Percentiles rank a stretch among this genome's conserved stretches.
These are phyloP conservation scores for Chloromonas sp. DNA, from an alignment of 163 green algal species.

Conservation along the genomic window DNA sequence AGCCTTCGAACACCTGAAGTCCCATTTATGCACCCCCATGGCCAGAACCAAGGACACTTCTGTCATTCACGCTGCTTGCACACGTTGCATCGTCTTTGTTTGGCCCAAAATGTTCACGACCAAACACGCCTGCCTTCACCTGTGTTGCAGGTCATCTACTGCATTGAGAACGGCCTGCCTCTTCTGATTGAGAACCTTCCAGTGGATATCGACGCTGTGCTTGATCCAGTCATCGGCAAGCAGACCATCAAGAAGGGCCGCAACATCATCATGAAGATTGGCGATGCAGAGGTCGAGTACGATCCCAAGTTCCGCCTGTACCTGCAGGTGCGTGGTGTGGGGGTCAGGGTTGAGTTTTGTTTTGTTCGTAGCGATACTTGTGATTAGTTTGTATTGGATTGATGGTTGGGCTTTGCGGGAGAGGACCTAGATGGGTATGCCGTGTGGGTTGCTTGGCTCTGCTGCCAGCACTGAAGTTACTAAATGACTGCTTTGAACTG, in stretches of 20 bases:
- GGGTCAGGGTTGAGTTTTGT: no score
- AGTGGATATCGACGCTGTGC: conserved; percentile 81
- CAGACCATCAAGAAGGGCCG: conserved; percentile 69
- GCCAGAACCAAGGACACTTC: background rate
- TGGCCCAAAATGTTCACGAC: no score
- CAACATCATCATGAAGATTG: conserved; percentile 78
- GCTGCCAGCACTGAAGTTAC: no score
- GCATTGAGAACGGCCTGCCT: conserved; percentile 64
- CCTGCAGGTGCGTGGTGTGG: conserved; percentile 17
- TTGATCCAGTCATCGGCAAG: conserved; percentile 83
- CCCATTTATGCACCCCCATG: background rate
- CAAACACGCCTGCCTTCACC: no score
- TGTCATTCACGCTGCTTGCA: no score
- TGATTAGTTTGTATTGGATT: no score
- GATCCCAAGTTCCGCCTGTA: conserved; percentile 70
- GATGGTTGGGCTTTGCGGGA: no score
- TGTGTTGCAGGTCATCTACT: conserved; percentile 29
- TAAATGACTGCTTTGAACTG: no score
- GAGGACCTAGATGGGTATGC: no score
- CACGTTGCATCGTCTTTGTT: no score
- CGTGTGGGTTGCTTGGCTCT: no score
- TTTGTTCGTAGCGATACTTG: no score
- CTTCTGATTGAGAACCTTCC: conserved; percentile 87
- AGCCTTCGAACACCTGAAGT: background rate
- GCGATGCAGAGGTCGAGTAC: conserved; percentile 69